Evolutionary conservation across 2,329 filamentous ascomycete genomes (phyloP).

Genomic region (Pseudocercospora fuligena): DNA sequence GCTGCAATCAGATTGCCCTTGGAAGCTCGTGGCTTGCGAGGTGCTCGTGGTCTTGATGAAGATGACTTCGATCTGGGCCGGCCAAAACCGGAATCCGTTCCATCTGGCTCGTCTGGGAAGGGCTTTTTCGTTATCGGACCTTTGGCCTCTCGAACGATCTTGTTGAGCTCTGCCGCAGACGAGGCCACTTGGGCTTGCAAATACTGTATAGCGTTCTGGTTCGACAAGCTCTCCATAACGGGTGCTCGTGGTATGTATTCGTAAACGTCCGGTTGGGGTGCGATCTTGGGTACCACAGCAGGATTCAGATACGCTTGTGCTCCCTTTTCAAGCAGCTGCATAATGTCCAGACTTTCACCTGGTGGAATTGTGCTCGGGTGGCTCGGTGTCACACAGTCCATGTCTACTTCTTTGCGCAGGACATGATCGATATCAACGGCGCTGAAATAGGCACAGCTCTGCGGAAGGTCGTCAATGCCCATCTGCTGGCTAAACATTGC

Average conservation of each 20-base stretch:
- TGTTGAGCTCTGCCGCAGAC: constrained; percentile 71
- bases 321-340: constrained; percentile 75
- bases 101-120: constrained; percentile 13
- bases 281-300: constrained; percentile 59
- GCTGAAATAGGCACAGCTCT: constrained; percentile 93
- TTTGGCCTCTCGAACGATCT: constrained; percentile 29
- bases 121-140: constrained; percentile 13
- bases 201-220: constrained; percentile 54
- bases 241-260: constrained; percentile 72
- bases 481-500: constrained; percentile 98
- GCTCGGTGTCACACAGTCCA: constrained; percentile 94
- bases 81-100: constrained; percentile 8
- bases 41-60: constrained; percentile 7
- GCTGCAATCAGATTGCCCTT: constrained; percentile 17
- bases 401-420: constrained; percentile 95
- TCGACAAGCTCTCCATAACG: constrained; percentile 73
- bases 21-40: constrained; percentile 9
- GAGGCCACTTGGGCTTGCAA: constrained; percentile 83
- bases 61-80: constrained; percentile 5
- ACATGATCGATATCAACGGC: constrained; percentile 95
- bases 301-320: constrained; percentile 71
- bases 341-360: constrained; percentile 86
- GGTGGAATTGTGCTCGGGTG: constrained; percentile 77
- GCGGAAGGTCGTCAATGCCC: constrained; percentile 91
- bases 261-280: constrained; percentile 67